Percentiles rank a stretch among this genome's conserved stretches.
Conservation (phyloP, 176 grass and related monocot species). For the Zizania latifolia region DNA sequence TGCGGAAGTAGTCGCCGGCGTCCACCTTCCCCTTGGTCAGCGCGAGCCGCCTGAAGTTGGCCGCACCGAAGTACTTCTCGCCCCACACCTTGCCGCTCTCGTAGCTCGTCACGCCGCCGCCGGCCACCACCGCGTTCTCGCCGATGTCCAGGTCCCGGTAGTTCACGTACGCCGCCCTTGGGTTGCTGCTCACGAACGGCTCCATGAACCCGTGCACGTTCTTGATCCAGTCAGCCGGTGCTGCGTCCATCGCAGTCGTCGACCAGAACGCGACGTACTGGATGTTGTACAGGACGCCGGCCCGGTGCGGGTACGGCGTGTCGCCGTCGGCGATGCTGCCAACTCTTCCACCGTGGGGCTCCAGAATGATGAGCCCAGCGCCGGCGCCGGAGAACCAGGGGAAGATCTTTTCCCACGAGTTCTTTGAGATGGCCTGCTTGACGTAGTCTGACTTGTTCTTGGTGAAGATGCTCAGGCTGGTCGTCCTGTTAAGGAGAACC, state of each 20-base stretch:
- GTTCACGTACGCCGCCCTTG: slow-evolving; percentile 30
- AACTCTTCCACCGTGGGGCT: slow-evolving; percentile 39
- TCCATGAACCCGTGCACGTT: slow-evolving; percentile 9
- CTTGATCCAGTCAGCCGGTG: not conserved
- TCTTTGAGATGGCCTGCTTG: not conserved
- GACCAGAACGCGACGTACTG: slow-evolving; percentile 40
- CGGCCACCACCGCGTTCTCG: not conserved
- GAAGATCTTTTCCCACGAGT: slow-evolving; percentile 5
- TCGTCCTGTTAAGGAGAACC: not conserved
- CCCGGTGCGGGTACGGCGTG: slow-evolving; percentile 41
- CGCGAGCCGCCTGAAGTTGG: not conserved
- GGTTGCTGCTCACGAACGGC: slow-evolving; percentile 15
- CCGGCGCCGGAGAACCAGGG: slow-evolving; percentile 24
- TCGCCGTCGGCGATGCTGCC: not conserved
- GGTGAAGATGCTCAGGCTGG: slow-evolving; percentile 6
- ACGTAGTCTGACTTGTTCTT: slow-evolving; percentile 59
- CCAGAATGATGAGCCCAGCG: slow-evolving; percentile 40
- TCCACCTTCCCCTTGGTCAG: not conserved
- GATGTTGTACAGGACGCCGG: slow-evolving; percentile 44
- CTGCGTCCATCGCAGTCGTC: not conserved
- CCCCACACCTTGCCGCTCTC: not conserved
- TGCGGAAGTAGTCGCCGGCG: not conserved
- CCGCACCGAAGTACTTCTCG: not conserved
- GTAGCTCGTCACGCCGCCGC: not conserved
- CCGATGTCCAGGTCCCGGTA: slow-evolving; percentile 32